Conservation (phyloP, 257 asterid species). For the Apocynum venetum region DNA sequence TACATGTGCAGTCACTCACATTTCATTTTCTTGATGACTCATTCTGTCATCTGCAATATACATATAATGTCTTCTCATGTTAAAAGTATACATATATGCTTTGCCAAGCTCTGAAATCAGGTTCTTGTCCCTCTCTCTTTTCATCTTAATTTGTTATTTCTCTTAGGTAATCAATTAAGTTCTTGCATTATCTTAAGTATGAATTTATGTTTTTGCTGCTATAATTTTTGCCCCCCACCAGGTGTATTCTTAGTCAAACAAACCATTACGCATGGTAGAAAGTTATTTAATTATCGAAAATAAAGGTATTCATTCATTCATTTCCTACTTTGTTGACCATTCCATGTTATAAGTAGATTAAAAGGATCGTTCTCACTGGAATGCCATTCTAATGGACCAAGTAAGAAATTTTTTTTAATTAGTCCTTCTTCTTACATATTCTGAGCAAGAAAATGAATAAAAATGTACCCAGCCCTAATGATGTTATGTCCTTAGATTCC, state of each 20-base stretch:
- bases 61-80: neutral
- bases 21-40: slow-evolving; percentile 16
- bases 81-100: neutral
- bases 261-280: too few relatives aligned
- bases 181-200: too few relatives aligned
- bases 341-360: neutral
- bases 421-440: neutral
- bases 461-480: neutral
- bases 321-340: slow-evolving; percentile 21
- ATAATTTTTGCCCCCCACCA: too few relatives aligned
- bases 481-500: slow-evolving; percentile 10
- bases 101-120: neutral
- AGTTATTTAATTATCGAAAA: neutral
- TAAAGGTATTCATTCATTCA: neutral
- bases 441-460: neutral
- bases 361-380: neutral
- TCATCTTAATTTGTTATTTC: too few relatives aligned
- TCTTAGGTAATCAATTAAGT: too few relatives aligned
- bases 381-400: slow-evolving; percentile 19
- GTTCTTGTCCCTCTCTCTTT: too few relatives aligned
- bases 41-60: neutral
- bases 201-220: too few relatives aligned
- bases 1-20: slow-evolving; percentile 15
- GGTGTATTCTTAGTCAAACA: too few relatives aligned
- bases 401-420: neutral